Percentiles rank a stretch among this genome's conserved stretches.
Conservation (phyloP, 805 yeast genomes). For the Yarrowia sp. region DNA sequence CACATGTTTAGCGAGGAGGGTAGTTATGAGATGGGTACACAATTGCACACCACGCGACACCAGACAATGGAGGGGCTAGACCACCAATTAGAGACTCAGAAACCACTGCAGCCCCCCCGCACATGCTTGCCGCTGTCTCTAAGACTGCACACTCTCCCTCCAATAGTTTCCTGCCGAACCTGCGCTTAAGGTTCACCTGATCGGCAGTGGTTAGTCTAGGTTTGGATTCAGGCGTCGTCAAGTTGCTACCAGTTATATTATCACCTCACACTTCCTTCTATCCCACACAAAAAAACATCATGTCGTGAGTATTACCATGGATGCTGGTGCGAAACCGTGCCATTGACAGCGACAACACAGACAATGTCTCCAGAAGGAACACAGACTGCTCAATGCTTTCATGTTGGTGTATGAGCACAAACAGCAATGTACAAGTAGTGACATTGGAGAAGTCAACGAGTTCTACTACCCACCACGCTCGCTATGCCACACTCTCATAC, state of each 20-base stretch:
- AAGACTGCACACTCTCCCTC: not conserved
- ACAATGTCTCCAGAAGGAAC: not conserved
- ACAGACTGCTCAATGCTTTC: not conserved
- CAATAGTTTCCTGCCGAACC: conserved; percentile 2
- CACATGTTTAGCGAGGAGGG: conserved; percentile 26
- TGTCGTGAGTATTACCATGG: conserved; percentile 32
- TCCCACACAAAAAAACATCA: not conserved
- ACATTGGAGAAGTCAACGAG: too few relatives aligned
- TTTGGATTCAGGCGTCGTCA: conserved; percentile 37
- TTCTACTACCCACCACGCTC: too few relatives aligned
- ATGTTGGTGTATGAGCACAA: not conserved
- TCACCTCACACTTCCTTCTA: conserved; percentile 14
- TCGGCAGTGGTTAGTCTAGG: conserved; percentile 28
- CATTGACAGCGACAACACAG: not conserved
- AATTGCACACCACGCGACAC: too few relatives aligned
- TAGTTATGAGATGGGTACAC: too few relatives aligned
- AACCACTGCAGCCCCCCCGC: too few relatives aligned
- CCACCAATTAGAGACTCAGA: too few relatives aligned
- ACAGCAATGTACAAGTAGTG: not conserved
- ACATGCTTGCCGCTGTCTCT: too few relatives aligned
- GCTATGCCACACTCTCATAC: too few relatives aligned
- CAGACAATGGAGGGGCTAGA: too few relatives aligned
- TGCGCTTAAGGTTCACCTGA: conserved; percentile 5
- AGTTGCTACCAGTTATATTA: conserved; percentile 37
- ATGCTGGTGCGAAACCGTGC: not conserved